Conservation (phyloP, 2,329 filamentous ascomycete species). For the Colletotrichum plurivorum region DNA sequence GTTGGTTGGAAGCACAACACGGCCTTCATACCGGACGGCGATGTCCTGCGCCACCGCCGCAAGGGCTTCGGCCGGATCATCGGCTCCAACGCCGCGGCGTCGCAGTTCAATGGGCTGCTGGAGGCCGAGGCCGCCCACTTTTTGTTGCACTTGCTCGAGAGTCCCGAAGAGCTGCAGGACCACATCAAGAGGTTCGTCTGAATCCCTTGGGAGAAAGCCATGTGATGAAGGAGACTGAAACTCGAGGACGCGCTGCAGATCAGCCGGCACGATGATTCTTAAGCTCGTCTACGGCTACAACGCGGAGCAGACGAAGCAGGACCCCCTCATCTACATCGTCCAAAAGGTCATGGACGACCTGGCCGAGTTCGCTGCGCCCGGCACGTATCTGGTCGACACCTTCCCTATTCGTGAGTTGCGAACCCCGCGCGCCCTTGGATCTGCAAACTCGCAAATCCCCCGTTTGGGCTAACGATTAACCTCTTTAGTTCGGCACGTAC, state of each 20-base stretch:
- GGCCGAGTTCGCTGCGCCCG: slow-evolving; percentile 26
- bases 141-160: too few species aligned
- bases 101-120: slow-evolving; percentile 53
- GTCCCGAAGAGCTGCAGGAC: too few species aligned
- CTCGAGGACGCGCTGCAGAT: too few species aligned
- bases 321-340: slow-evolving; percentile 35
- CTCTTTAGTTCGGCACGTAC: slow-evolving; percentile 44
- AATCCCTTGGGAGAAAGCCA: too few species aligned
- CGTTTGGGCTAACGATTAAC: background rate
- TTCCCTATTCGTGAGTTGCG: slow-evolving; percentile 26
- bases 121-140: too few species aligned
- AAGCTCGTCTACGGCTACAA: slow-evolving; percentile 41
- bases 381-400: slow-evolving; percentile 35
- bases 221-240: too few species aligned
- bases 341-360: slow-evolving; percentile 32
- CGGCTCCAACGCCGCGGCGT: slow-evolving; percentile 55
- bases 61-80: slow-evolving; percentile 60
- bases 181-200: too few species aligned
- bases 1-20: slow-evolving; percentile 4
- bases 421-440: background rate
- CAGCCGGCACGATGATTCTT: slow-evolving; percentile 21
- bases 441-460: background rate
- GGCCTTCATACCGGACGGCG: background rate
- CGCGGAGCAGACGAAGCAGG: slow-evolving; percentile 29
- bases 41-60: slow-evolving; percentile 45